A percentile compares a stretch with the other conserved stretches of the same genome.
phyloP scores from a whole-genome alignment of 257 asterid genomes.

The Linaria vulgaris region DNA sequence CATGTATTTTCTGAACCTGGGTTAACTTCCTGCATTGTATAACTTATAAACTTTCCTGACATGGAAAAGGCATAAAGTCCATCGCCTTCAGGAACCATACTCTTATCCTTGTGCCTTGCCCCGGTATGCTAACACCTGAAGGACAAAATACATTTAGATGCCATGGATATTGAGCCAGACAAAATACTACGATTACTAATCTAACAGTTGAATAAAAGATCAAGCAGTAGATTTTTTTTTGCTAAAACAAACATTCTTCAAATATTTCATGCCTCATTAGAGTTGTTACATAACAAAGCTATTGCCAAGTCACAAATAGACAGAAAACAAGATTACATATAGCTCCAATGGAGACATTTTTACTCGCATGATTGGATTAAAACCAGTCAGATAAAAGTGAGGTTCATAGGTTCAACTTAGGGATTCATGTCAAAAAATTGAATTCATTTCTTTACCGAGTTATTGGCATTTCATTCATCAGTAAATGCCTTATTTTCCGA shows the following conservation, averaged over 20 bases:
- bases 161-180: constrained; percentile 2
- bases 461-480: no score
- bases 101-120: constrained; percentile 37
- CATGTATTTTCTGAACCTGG: constrained; percentile 24
- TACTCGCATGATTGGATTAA: constrained; percentile 52
- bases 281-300: constrained; percentile 54
- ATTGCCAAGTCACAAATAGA: constrained; percentile 39
- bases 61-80: background rate
- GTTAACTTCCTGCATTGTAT: constrained; percentile 23
- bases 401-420: no score
- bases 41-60: no score
- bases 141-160: background rate
- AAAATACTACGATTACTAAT: constrained; percentile 14
- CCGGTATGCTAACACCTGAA: constrained; percentile 73
- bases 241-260: background rate
- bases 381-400: no score
- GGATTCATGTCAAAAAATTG: no score
- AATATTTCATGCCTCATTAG: constrained; percentile 38
- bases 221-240: constrained; percentile 19
- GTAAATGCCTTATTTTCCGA: no score
- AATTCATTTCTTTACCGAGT: no score
- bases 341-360: constrained; percentile 87
- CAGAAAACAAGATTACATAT: constrained; percentile 32
- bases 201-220: constrained; percentile 28
- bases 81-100: constrained; percentile 12